phyloP scores from a whole-genome alignment of 2,329 filamentous ascomycete genomes.

The Zymoseptoria crescenta region DNA sequence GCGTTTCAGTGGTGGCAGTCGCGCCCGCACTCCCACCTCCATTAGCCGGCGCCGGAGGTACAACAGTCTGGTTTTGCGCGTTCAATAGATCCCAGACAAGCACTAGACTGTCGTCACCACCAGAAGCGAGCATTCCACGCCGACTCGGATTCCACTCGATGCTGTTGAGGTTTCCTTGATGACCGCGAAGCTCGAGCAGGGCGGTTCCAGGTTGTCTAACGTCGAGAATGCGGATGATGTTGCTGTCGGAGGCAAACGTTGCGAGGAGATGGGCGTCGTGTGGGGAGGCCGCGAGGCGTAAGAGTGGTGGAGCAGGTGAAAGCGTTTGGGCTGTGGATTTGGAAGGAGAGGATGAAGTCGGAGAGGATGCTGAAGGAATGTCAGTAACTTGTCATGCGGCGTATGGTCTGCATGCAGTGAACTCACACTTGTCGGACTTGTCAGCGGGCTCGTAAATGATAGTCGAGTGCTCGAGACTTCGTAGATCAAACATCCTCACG shows the following conservation, averaged over 20 bases:
- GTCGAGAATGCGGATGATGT: slow-evolving; percentile 86
- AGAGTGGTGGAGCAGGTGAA: slow-evolving; percentile 54
- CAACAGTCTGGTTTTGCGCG: slow-evolving; percentile 37
- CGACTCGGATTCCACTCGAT: slow-evolving; percentile 91
- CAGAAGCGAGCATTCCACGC: slow-evolving; percentile 81
- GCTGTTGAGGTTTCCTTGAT: slow-evolving; percentile 77
- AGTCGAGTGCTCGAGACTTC: slow-evolving; percentile 93
- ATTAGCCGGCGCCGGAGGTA: slow-evolving; percentile 24
- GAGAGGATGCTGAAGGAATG: slow-evolving; percentile 29
- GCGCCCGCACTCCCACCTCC: slow-evolving; percentile 17
- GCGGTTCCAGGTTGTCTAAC: slow-evolving; percentile 94
- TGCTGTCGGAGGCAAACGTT: slow-evolving; percentile 93
- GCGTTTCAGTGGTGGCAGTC: slow-evolving; percentile 15
- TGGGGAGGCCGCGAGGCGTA: slow-evolving; percentile 80
- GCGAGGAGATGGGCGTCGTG: slow-evolving; percentile 92
- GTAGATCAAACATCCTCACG: slow-evolving; percentile 95
- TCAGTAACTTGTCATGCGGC: slow-evolving; percentile 1
- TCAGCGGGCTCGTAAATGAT: slow-evolving; percentile 98
- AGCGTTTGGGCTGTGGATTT: slow-evolving; percentile 64
- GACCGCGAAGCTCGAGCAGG: slow-evolving; percentile 83
- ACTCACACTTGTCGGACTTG: slow-evolving; percentile 54
- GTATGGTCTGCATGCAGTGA: neutral
- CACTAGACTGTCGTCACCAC: slow-evolving; percentile 85
- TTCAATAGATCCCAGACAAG: slow-evolving; percentile 90
- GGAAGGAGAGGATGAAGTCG: slow-evolving; percentile 59